Percentiles rank a stretch among this genome's conserved stretches.
These are phyloP conservation scores for Cubamyces sp. DNA, from an alignment of 768 basidiomycete genomes.

Conservation along the genomic window DNA sequence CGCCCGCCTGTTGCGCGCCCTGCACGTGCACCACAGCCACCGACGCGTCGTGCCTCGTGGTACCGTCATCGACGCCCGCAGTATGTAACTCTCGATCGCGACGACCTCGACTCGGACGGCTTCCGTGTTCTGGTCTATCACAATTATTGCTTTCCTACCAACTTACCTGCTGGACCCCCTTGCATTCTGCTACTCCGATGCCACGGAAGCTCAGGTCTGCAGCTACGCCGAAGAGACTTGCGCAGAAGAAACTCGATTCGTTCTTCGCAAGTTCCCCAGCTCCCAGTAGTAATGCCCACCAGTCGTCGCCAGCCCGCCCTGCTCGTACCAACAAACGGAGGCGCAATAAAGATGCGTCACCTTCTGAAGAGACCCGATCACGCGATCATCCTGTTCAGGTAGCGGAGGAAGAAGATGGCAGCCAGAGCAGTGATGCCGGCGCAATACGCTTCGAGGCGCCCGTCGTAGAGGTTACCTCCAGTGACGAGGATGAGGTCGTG, in stretches of 20 bases:
- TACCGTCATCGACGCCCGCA: neutral
- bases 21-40: conserved; percentile 14
- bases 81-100: too few species aligned
- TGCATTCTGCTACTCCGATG: conserved; percentile 18
- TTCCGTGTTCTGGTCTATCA: too few species aligned
- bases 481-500: conserved; percentile 29
- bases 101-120: too few species aligned
- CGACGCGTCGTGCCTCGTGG: conserved; percentile 13
- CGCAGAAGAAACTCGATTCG: conserved; percentile 49
- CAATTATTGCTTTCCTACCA: too few species aligned
- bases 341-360: neutral
- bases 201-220: conserved; percentile 25
- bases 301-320: conserved; percentile 5
- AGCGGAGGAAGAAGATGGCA: conserved; percentile 27
- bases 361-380: neutral
- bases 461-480: conserved; percentile 19
- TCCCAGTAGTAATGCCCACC: conserved; percentile 3
- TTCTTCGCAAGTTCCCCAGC: conserved; percentile 38
- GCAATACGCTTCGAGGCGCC: conserved; percentile 55
- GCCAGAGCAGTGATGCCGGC: conserved; percentile 49
- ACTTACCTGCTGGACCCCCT: too few species aligned
- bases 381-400: neutral
- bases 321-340: neutral
- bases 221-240: conserved; percentile 36
- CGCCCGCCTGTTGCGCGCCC: neutral